Evolutionary conservation across 768 basidiomycete species (phyloP).

Genomic region (Galerina marginata): DNA sequence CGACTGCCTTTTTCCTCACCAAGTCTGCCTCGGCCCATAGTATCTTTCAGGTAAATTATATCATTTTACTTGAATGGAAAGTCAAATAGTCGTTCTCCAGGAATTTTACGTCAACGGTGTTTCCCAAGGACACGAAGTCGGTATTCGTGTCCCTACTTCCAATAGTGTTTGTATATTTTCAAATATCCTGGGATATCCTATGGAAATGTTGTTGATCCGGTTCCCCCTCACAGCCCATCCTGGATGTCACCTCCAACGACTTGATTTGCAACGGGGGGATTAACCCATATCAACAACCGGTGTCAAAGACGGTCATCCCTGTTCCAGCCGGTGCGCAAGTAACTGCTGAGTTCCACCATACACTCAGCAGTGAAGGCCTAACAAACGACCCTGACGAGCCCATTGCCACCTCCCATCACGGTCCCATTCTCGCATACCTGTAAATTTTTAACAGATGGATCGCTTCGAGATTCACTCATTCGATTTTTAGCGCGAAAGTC

Average conservation of each 20-base stretch:
- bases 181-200: neutral
- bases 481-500: conserved; percentile 45
- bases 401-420: conserved; percentile 58
- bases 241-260: conserved; percentile 59
- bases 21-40: conserved; percentile 49
- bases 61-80: neutral
- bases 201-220: neutral
- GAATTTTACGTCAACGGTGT: conserved; percentile 59
- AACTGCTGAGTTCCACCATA: conserved; percentile 59
- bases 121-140: conserved; percentile 44
- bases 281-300: conserved; percentile 55
- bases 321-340: conserved; percentile 59
- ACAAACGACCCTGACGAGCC: conserved; percentile 48
- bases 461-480: neutral
- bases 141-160: conserved; percentile 50
- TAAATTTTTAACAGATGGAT: conserved; percentile 28
- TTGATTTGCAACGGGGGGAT: conserved; percentile 66
- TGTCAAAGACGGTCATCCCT: conserved; percentile 49
- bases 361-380: conserved; percentile 43
- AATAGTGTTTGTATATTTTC: conserved; percentile 40
- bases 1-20: conserved; percentile 35
- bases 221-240: conserved; percentile 49
- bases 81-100: conserved; percentile 16
- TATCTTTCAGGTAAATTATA: conserved; percentile 51
- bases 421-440: conserved; percentile 58